These are phyloP conservation scores for Microstegium vimineum DNA, from an alignment of 176 grass and related monocot genomes.

Conservation along the genomic window DNA sequence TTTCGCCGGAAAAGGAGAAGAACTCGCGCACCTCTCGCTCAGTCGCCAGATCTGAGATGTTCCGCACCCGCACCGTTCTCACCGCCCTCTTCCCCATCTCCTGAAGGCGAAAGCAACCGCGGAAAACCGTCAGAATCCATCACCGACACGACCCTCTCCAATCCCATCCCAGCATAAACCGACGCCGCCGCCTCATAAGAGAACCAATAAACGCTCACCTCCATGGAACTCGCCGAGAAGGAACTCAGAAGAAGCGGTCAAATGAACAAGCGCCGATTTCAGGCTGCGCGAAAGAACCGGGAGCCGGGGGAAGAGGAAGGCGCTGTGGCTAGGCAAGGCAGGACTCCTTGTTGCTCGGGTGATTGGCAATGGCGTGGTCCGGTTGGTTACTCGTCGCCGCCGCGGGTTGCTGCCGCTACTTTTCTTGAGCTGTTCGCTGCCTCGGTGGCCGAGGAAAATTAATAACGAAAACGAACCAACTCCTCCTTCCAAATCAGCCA, in stretches of 20 bases:
- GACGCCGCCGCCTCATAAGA: background rate
- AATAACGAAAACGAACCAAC: conserved; percentile 13
- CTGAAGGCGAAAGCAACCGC: background rate
- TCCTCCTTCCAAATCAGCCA: background rate
- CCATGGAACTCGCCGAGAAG: conserved; percentile 33
- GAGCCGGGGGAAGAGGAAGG: background rate
- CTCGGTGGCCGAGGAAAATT: conserved; percentile 29
- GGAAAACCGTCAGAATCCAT: background rate
- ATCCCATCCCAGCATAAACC: background rate
- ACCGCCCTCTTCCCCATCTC: conserved; percentile 30
- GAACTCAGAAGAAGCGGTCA: background rate
- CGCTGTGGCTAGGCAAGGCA: background rate
- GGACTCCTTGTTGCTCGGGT: background rate
- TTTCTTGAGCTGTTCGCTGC: conserved; percentile 48
- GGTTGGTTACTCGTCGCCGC: conserved; percentile 27
- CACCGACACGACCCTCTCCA: background rate
- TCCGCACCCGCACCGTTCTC: conserved; percentile 78
- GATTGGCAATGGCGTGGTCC: conserved; percentile 32
- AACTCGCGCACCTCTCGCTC: conserved; percentile 98
- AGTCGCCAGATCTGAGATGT: conserved; percentile 93
- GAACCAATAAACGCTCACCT: conserved; percentile 28
- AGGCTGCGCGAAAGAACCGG: background rate
- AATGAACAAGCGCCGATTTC: background rate
- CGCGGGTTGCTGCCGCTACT: conserved; percentile 18
- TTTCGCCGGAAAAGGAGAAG: conserved; percentile 98